Base-by-base conservation (phyloP, 1,284 basidiomycete genomes). In the Wolfiporia cocos region DNA sequence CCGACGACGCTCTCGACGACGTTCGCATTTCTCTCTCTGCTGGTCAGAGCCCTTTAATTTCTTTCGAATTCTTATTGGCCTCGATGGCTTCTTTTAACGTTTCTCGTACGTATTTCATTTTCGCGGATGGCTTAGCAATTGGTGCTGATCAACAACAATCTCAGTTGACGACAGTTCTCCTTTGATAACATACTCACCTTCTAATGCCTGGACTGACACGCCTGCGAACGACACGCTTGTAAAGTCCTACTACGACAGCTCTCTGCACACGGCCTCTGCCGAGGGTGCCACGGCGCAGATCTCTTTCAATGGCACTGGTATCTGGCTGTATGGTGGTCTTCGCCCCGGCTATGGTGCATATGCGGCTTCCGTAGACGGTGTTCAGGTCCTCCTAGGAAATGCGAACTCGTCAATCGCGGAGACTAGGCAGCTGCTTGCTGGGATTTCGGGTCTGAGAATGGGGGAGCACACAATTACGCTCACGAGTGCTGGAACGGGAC, bases 261-360 rank as follows among this genome's bases (percentile, higher is more conserved):
- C 57, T 2, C 51, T 53, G 31, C 61, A 61, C 38, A 38, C 49
- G 17, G 52, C 56, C n/a, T 37, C 34, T 18, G 29, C 43, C 22
- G 47, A 48, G 26, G 58, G 56, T 21, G 57, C 63, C 2, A 41
- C 55, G 5, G 57, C 55, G 1, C 44, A 50, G 17, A 39, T 59
- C 42, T 49, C 49, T 37, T 59, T 61, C 48, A 53, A 48, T 66
- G 75, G 76, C 17, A 78, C 75, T 44, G 77, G 73, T 3, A 64
- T 77, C 39, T 69, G 68, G 54, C 52, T 78, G 38, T 73, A 67
- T 50, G 76, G 76, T 24, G 70, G 69, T 12, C 62, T 57, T 29
- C 54, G 66, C 44, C 63, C 71, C 18, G 60, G 64, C 42, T 78
- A 78, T 51, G 76, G 77, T 37, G 52, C 59, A 18, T 79, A 70